Percentiles rank a stretch among this genome's conserved stretches.
phyloP scores from a whole-genome alignment of 352 stramenopile genomes.

The Phytophthora pinifolia region DNA sequence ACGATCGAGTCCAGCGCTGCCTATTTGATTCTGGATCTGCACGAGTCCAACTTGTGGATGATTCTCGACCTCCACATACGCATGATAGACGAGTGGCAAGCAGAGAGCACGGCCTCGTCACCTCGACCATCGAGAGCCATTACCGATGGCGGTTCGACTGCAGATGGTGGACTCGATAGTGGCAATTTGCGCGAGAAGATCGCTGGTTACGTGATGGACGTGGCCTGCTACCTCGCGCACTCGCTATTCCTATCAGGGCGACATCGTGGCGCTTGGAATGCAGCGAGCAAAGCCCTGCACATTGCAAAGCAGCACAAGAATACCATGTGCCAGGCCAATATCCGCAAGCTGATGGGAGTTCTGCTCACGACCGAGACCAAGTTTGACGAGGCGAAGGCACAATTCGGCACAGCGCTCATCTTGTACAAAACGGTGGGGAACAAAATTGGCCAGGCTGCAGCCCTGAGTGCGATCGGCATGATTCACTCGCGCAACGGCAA shows the following conservation, averaged over 20 bases:
- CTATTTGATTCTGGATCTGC: conserved; percentile 80
- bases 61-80: conserved; percentile 70
- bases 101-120: conserved; percentile 17
- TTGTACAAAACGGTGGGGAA: conserved; percentile 73
- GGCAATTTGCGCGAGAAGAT: conserved; percentile 46
- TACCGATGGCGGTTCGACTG: background rate
- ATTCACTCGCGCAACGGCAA: conserved; percentile 83
- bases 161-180: conserved; percentile 9
- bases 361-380: conserved; percentile 82
- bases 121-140: conserved; percentile 8
- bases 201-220: conserved; percentile 56
- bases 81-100: conserved; percentile 67
- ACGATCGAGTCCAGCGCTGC: conserved; percentile 67
- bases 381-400: conserved; percentile 79
- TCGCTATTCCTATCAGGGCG: conserved; percentile 72
- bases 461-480: conserved; percentile 78
- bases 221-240: conserved; percentile 76
- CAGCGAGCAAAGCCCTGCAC: conserved; percentile 68
- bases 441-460: conserved; percentile 75
- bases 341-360: conserved; percentile 77
- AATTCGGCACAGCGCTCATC: conserved; percentile 76
- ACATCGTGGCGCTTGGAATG: conserved; percentile 71
- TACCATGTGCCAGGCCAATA: conserved; percentile 66
- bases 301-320: conserved; percentile 79
- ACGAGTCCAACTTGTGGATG: conserved; percentile 85